Conservation (phyloP, 2,329 filamentous ascomycete genomes). For the Podosphaera xanthii region DNA sequence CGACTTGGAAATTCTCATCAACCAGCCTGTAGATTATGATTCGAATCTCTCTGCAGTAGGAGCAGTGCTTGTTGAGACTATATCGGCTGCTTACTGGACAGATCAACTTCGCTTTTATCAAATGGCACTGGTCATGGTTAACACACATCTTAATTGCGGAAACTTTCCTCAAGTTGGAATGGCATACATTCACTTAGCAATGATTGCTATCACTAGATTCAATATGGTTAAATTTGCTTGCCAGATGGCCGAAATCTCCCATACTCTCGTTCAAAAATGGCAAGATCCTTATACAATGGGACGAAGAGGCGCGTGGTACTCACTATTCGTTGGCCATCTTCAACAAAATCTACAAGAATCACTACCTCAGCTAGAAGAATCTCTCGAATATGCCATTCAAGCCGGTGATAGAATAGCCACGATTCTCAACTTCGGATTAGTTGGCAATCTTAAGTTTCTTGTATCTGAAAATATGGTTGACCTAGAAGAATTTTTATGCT, state of each 20-base stretch:
- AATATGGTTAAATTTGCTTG: slow-evolving; percentile 45
- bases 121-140: slow-evolving; percentile 40
- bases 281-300: slow-evolving; percentile 43
- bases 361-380: slow-evolving; percentile 36
- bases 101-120: slow-evolving; percentile 52
- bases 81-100: slow-evolving; percentile 51
- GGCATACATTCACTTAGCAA: slow-evolving; percentile 43
- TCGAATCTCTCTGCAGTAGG: slow-evolving; percentile 38
- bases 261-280: slow-evolving; percentile 40
- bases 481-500: slow-evolving; percentile 43
- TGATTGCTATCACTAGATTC: slow-evolving; percentile 45
- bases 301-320: slow-evolving; percentile 44
- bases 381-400: slow-evolving; percentile 40
- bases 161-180: slow-evolving; percentile 46
- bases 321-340: slow-evolving; percentile 48
- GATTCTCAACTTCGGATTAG: slow-evolving; percentile 47
- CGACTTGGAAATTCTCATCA: slow-evolving; percentile 26
- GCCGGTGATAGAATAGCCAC: slow-evolving; percentile 50
- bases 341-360: slow-evolving; percentile 36
- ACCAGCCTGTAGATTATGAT: slow-evolving; percentile 23
- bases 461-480: slow-evolving; percentile 45
- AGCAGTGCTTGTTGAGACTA: slow-evolving; percentile 46
- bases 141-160: slow-evolving; percentile 39
- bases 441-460: slow-evolving; percentile 44
- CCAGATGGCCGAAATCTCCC: slow-evolving; percentile 37